A percentile compares a stretch with the other conserved stretches of the same genome.
Evolutionary conservation across 768 basidiomycete genomes (phyloP).

Genomic region (Termitomyces sp.): DNA sequence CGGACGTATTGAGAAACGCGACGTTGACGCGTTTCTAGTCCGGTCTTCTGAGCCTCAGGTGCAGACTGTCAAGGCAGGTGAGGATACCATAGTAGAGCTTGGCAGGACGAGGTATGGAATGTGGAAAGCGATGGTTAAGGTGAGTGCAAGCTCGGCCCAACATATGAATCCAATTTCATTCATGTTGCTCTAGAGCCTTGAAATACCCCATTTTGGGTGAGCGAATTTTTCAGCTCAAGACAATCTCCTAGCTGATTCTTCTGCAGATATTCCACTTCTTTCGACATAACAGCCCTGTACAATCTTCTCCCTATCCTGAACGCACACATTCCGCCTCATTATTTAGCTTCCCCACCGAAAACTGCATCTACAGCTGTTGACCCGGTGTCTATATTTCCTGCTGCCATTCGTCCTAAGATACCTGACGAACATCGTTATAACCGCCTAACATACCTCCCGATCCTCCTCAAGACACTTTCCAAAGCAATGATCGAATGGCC

Average conservation of each 20-base stretch:
- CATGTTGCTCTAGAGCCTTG: constrained; percentile 55
- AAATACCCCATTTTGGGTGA: constrained; percentile 82
- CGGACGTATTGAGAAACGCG: constrained; percentile 70
- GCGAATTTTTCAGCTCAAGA: constrained; percentile 11
- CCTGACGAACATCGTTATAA: constrained; percentile 51
- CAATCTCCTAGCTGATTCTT: neutral
- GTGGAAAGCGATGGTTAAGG: constrained; percentile 90
- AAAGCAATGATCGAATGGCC: constrained; percentile 83
- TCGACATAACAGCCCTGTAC: constrained; percentile 71
- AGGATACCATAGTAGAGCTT: constrained; percentile 64
- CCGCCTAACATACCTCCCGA: constrained; percentile 74
- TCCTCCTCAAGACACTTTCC: constrained; percentile 78
- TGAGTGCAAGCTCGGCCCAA: constrained; percentile 17
- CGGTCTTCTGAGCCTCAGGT: neutral
- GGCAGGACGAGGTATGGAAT: constrained; percentile 75
- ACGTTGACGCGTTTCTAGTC: constrained; percentile 58
- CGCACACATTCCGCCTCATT: constrained; percentile 59
- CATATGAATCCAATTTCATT: neutral
- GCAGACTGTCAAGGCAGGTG: neutral
- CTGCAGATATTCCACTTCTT: constrained; percentile 60
- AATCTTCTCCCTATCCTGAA: constrained; percentile 59
- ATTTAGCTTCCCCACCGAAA: constrained; percentile 24
- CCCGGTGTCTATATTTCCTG: constrained; percentile 31
- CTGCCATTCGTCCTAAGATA: constrained; percentile 35
- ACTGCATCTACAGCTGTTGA: constrained; percentile 24